Percentiles rank a stretch among this genome's conserved stretches.
These are phyloP conservation scores for Blastosporella zonata DNA, from an alignment of 1,284 basidiomycete genomes.

Conservation along the genomic window DNA sequence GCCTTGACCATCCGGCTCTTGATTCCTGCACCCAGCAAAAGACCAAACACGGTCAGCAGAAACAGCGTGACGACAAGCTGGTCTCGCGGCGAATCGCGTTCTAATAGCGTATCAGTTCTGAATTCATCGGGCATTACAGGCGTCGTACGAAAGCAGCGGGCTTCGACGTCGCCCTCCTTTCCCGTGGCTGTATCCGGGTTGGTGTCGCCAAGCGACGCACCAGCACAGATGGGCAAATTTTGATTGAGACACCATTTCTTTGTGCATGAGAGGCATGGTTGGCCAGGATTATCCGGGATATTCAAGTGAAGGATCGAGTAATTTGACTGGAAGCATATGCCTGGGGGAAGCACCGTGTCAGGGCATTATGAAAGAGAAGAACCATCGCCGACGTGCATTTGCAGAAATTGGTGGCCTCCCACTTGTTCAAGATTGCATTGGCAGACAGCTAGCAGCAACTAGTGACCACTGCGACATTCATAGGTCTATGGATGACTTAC, in stretches of 20 bases:
- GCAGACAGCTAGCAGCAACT: conserved; percentile 37
- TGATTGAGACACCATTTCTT: conserved; percentile 95
- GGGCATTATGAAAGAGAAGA: conserved; percentile 6
- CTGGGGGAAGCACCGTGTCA: conserved; percentile 38
- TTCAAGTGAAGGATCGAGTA: conserved; percentile 85
- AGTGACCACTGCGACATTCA: conserved; percentile 20
- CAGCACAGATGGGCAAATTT: conserved; percentile 82
- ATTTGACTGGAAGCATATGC: conserved; percentile 87
- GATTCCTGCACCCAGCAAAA: conserved; percentile 81
- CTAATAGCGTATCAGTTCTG: conserved; percentile 22
- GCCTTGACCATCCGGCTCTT: conserved; percentile 78
- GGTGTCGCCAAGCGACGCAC: conserved; percentile 81
- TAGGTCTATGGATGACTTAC: conserved; percentile 20
- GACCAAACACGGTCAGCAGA: conserved; percentile 78
- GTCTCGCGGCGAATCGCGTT: conserved; percentile 83
- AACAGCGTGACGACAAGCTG: conserved; percentile 90
- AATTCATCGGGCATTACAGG: conserved; percentile 3
- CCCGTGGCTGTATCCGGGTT: conserved; percentile 92
- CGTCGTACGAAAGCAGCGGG: conserved; percentile 87
- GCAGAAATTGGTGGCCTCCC: conserved; percentile 82
- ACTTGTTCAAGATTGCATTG: conserved; percentile 57
- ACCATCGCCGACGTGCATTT: conserved; percentile 56
- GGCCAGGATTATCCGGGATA: conserved; percentile 77
- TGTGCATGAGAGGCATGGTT: conserved; percentile 91
- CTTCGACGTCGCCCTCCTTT: conserved; percentile 95